These are phyloP conservation scores for Penicillium brevicompactum DNA, from an alignment of 2,329 filamentous ascomycete genomes.

Conservation along the genomic window DNA sequence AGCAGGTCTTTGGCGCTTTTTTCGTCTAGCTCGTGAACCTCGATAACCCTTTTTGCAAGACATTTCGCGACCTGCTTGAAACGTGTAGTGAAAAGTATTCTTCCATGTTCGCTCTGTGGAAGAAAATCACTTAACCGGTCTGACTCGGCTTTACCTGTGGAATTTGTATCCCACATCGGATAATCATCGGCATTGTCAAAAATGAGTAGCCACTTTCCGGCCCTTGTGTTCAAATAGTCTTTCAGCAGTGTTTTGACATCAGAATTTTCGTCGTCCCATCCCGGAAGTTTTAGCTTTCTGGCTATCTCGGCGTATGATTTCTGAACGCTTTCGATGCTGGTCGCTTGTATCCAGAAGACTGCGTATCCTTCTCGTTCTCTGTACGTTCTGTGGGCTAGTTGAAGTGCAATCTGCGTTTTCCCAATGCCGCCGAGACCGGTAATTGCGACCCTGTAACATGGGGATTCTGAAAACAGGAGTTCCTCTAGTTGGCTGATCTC, in stretches of 20 bases:
- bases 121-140: no score
- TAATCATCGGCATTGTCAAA: no score
- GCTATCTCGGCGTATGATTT: constrained; percentile 7
- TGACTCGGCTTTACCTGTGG: no score
- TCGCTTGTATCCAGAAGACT: constrained; percentile 30
- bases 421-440: constrained; percentile 30
- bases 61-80: no score
- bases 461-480: neutral
- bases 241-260: no score
- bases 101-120: no score
- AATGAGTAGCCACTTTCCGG: no score
- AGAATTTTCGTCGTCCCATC: constrained; percentile 3
- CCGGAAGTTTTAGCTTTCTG: neutral
- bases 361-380: constrained; percentile 17
- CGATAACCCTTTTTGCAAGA: no score
- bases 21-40: no score
- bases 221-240: no score
- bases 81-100: no score
- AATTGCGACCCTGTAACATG: constrained; percentile 17
- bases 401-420: constrained; percentile 31
- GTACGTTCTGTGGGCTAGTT: constrained; percentile 26
- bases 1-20: neutral
- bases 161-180: no score
- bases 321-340: constrained; percentile 17
- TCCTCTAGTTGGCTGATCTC: neutral